Evolutionary conservation across 2,329 filamentous ascomycete species (phyloP).

Genomic region (Microthyrium microscopicum): DNA sequence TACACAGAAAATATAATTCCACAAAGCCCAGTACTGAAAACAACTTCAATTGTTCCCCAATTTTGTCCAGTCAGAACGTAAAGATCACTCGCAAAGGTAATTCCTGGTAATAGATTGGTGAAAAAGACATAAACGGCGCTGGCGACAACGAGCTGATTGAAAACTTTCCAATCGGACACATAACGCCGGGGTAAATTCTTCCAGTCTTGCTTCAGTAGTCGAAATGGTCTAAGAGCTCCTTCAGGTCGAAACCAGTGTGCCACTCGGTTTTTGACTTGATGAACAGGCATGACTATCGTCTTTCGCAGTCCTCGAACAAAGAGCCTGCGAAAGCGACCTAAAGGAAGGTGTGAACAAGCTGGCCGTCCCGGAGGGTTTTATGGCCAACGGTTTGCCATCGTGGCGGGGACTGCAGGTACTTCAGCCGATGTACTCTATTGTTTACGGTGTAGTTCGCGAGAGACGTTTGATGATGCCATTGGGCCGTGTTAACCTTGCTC

Average conservation of each 20-base stretch:
- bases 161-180: slow-evolving; percentile 24
- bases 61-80: slow-evolving; percentile 71
- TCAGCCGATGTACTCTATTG: no score
- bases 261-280: background rate
- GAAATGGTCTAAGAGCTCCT: slow-evolving; percentile 16
- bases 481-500: no score
- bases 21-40: slow-evolving; percentile 71
- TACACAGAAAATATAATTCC: slow-evolving; percentile 61
- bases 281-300: background rate
- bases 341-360: no score
- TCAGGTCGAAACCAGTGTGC: slow-evolving; percentile 10
- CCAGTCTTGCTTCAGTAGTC: slow-evolving; percentile 17
- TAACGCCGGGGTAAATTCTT: slow-evolving; percentile 16
- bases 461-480: no score
- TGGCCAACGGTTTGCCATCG: no score
- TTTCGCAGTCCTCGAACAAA: no score
- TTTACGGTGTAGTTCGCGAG: no score
- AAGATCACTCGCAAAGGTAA: slow-evolving; percentile 88
- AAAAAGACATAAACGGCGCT: slow-evolving; percentile 52
- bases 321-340: no score
- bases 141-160: slow-evolving; percentile 48
- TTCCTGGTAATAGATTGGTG: slow-evolving; percentile 66
- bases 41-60: slow-evolving; percentile 80
- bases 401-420: no score
- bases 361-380: no score